Evolutionary conservation across 2,329 filamentous ascomycete species (phyloP).

Genomic region (Arthrocladium fulminans): DNA sequence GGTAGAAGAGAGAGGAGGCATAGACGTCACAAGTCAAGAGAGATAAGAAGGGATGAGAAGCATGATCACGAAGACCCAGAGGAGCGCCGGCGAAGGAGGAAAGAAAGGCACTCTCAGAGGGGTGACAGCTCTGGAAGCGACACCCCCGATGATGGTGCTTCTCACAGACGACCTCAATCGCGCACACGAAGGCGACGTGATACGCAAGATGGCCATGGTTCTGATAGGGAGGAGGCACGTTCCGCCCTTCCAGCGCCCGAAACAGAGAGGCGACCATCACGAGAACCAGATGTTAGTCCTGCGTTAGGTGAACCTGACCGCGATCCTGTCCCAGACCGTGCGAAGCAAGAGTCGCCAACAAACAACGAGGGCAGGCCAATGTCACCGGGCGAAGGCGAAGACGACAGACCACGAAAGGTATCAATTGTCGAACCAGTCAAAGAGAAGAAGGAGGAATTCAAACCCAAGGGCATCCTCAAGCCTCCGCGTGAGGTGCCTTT

Average conservation of each 20-base stretch:
- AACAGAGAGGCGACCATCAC: not conserved
- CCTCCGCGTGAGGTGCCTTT: slow-evolving; percentile 65
- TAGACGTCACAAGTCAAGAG: slow-evolving; percentile 12
- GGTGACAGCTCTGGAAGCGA: slow-evolving; percentile 20
- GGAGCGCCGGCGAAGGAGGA: slow-evolving; percentile 9
- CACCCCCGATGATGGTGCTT: slow-evolving; percentile 16
- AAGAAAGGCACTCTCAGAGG: not conserved
- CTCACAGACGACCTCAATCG: slow-evolving; percentile 9
- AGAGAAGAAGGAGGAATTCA: slow-evolving; percentile 55
- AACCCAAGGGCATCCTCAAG: slow-evolving; percentile 76
- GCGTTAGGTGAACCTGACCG: slow-evolving; percentile 8
- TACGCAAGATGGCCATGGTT: slow-evolving; percentile 14
- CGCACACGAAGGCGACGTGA: slow-evolving; percentile 14
- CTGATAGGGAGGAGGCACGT: slow-evolving; percentile 8
- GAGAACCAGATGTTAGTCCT: not conserved
- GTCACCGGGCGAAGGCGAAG: slow-evolving; percentile 21
- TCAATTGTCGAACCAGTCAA: slow-evolving; percentile 60
- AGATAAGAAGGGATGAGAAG: slow-evolving; percentile 12
- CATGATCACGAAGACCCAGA: slow-evolving; percentile 16
- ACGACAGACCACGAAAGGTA: slow-evolving; percentile 18
- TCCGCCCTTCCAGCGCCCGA: not conserved
- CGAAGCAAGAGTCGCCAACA: slow-evolving; percentile 1
- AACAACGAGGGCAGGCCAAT: slow-evolving; percentile 6
- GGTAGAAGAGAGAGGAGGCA: slow-evolving; percentile 17
- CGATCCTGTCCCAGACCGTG: slow-evolving; percentile 9